Conservation (phyloP, 108 stramenopile genomes). For the Schizochytrium sp. region DNA sequence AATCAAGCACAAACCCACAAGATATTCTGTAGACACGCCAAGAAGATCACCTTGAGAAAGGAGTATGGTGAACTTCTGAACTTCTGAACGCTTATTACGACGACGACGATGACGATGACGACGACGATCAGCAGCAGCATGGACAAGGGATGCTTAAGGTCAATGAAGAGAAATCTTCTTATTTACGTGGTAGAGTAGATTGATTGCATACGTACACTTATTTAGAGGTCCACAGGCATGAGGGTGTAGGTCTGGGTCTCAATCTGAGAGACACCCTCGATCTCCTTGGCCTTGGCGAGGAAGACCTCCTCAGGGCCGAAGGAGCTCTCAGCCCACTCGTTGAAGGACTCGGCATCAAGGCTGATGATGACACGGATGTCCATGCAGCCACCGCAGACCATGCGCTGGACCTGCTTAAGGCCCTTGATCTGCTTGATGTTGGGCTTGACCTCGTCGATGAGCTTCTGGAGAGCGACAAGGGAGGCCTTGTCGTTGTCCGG, state of each 20-base stretch:
- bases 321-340: conserved; percentile 80
- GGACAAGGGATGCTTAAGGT: too few species aligned
- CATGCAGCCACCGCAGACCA: conserved; percentile 61
- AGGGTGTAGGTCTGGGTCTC: conserved; percentile 89
- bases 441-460: conserved; percentile 8
- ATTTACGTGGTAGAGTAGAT: too few species aligned
- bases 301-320: conserved; percentile 84
- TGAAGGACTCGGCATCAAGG: conserved; percentile 31
- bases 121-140: too few species aligned
- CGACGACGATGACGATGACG: too few species aligned
- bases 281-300: conserved; percentile 84
- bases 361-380: conserved; percentile 49
- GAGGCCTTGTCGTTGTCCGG: conserved; percentile 41
- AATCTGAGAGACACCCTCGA: conserved; percentile 85
- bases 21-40: too few species aligned
- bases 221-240: conserved; percentile 54
- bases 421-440: conserved; percentile 13
- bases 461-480: neutral
- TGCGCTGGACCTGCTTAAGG: conserved; percentile 53
- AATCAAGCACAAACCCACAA: too few species aligned
- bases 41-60: too few species aligned
- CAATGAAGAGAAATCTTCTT: too few species aligned
- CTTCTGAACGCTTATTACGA: too few species aligned
- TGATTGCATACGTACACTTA: neutral
- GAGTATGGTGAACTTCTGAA: too few species aligned